These are phyloP conservation scores for Botrytis hyacinthi DNA, from an alignment of 2,329 filamentous ascomycete genomes.

Conservation along the genomic window DNA sequence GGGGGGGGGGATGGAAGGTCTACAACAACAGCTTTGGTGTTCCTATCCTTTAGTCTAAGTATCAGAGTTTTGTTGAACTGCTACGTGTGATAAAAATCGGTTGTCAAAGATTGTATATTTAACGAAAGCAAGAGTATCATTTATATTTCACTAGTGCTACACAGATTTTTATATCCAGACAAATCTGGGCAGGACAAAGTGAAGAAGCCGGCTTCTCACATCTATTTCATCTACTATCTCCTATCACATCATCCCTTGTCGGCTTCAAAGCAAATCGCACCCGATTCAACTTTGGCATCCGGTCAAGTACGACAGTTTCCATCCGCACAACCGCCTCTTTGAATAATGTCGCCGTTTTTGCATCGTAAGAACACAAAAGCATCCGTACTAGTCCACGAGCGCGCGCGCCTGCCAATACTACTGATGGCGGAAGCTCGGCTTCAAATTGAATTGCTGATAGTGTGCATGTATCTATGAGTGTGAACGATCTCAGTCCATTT, in stretches of 20 bases:
- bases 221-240: background rate
- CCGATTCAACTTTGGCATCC: conserved; percentile 22
- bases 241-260: background rate
- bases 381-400: conserved; percentile 39
- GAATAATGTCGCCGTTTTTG: conserved; percentile 22
- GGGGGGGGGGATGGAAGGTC: too few relatives aligned
- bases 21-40: background rate
- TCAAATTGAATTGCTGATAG: conserved; percentile 38
- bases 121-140: background rate
- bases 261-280: conserved; percentile 17
- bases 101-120: background rate
- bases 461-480: conserved; percentile 38
- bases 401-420: conserved; percentile 35
- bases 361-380: conserved; percentile 34
- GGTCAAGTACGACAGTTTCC: conserved; percentile 22
- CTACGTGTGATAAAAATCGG: background rate
- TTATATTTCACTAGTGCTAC: background rate
- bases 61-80: background rate
- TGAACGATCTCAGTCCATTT: conserved; percentile 31
- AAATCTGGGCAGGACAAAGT: background rate
- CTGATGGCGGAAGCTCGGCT: conserved; percentile 36
- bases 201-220: background rate
- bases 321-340: conserved; percentile 28
- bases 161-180: background rate
- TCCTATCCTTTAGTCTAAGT: background rate